Evolutionary conservation across 805 yeast genomes (phyloP).

Genomic region (Lachancea dasiensis): DNA sequence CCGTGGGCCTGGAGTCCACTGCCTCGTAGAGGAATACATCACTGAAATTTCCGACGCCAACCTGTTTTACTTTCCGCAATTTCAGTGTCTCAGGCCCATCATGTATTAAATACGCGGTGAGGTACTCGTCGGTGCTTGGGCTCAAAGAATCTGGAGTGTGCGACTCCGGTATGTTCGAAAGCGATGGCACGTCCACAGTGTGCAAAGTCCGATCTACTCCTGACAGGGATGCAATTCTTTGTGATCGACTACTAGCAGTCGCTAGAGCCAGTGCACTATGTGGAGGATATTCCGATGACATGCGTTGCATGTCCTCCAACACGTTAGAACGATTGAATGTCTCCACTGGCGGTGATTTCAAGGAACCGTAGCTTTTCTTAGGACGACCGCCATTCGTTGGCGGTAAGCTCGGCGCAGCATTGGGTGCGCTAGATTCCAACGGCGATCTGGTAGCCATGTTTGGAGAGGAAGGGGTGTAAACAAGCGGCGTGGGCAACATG

Average conservation of each 20-base stretch:
- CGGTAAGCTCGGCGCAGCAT: background rate
- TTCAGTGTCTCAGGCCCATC: constrained; percentile 13
- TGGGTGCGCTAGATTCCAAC: constrained; percentile 8
- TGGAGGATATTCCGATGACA: constrained; percentile 12
- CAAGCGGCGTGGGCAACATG: constrained; percentile 30
- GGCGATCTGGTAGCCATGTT: constrained; percentile 15
- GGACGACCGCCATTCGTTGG: constrained; percentile 5
- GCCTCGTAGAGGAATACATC: constrained; percentile 48
- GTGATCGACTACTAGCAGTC: constrained; percentile 7
- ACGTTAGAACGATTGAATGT: constrained; percentile 6
- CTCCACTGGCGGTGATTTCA: constrained; percentile 1
- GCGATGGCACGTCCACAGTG: background rate
- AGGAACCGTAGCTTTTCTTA: constrained; percentile 3
- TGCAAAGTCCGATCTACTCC: constrained; percentile 8
- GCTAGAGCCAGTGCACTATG: constrained; percentile 8
- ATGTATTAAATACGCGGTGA: constrained; percentile 19
- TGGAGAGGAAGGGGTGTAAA: constrained; percentile 24
- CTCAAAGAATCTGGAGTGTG: constrained; percentile 4
- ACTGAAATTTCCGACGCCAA: constrained; percentile 70
- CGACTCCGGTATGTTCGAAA: background rate
- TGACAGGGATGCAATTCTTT: constrained; percentile 9
- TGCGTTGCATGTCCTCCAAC: constrained; percentile 15
- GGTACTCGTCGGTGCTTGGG: constrained; percentile 9
- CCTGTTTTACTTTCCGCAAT: constrained; percentile 37
- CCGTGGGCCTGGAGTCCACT: constrained; percentile 16